These are phyloP conservation scores for Serendipita indica DNA, from an alignment of 768 basidiomycete species.

Conservation along the genomic window DNA sequence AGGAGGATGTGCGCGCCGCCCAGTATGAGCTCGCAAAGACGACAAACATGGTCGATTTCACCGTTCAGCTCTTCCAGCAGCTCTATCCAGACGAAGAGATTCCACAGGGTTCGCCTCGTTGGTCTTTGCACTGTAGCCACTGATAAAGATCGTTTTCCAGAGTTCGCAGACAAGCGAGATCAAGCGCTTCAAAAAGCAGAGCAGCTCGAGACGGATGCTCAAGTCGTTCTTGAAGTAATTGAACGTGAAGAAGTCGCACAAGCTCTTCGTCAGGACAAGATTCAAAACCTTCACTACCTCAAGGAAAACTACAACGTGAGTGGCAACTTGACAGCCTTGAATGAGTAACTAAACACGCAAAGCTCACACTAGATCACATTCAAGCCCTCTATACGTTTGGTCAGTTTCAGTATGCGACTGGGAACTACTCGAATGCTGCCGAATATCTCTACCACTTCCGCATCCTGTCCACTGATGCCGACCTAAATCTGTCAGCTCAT, in stretches of 20 bases:
- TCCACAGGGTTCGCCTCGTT: constrained; percentile 41
- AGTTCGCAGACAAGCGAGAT: constrained; percentile 71
- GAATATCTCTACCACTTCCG: constrained; percentile 99
- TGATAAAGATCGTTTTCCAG: constrained; percentile 26
- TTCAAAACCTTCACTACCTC: constrained; percentile 87
- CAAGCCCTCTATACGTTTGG: constrained; percentile 94
- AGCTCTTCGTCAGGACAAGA: constrained; percentile 88
- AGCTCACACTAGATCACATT: constrained; percentile 94
- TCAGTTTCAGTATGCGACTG: constrained; percentile 97
- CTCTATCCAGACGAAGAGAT: constrained; percentile 56
- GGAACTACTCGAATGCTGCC: constrained; percentile 90
- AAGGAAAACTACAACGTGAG: constrained; percentile 83
- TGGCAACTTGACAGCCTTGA: background rate
- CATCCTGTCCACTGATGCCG: constrained; percentile 83
- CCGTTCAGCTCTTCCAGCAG: constrained; percentile 63
- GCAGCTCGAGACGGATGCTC: constrained; percentile 74
- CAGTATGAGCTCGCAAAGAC: constrained; percentile 96
- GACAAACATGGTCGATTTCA: constrained; percentile 98
- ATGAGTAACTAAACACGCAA: constrained; percentile 11
- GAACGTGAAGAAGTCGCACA: constrained; percentile 94
- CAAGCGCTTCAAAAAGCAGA: constrained; percentile 74
- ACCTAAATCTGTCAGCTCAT: constrained; percentile 89
- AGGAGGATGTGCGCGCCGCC: constrained; percentile 66
- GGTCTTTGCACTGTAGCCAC: background rate
- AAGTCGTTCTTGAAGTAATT: constrained; percentile 88